Evolutionary conservation across 768 basidiomycete species (phyloP), one percentile per base, ranked within the genome.

Genomic region (Podaxis sp.): DNA sequence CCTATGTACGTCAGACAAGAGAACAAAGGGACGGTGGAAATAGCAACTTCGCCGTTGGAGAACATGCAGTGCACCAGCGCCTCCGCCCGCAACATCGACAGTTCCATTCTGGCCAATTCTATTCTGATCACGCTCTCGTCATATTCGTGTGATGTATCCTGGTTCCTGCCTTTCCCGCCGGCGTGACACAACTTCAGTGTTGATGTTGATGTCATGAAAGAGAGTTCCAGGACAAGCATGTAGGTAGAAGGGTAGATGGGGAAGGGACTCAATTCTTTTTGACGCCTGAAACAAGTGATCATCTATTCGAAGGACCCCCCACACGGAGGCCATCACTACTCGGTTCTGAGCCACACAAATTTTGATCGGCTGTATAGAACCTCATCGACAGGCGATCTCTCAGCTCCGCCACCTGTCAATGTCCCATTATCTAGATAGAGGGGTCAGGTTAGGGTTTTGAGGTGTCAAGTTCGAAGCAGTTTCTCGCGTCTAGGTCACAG

Each of bases 131-230:
- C 17, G 3, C 17, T 41, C 12, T 41, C 53, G 53, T 54, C 4
- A 55, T 55, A 55, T 37, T 11, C n/a, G 17, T 17, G 19, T 13
- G 25, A 38, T 55, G 13, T 19, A 19, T 55, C 19, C 37, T 46
- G 19, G 58, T 29, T 25, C 15, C 58, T 36, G 36, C 47, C 7
- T 38, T 24, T 38, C 58, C 58, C 49, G 58, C 49, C 49, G 58
- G 58, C 58, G 49, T 52, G 49, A 52, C 50, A 40, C 15, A 59
- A 50, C 17, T 38, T 38, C 17, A 25, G 22, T 12, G 13, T 24
- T 50, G 49, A 50, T 27, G 41, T 43, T 19, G 5, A 43, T 43
- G 41, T 43, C n/a, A 19, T 53, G 27, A 2, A 40, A 13, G 27
- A n/a, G 19, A 40, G 17, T 15, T 40, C 22, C 22, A 19, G 3